phyloP scores from a whole-genome alignment of 2,329 filamentous ascomycete genomes.

The Colletotrichum sp. region DNA sequence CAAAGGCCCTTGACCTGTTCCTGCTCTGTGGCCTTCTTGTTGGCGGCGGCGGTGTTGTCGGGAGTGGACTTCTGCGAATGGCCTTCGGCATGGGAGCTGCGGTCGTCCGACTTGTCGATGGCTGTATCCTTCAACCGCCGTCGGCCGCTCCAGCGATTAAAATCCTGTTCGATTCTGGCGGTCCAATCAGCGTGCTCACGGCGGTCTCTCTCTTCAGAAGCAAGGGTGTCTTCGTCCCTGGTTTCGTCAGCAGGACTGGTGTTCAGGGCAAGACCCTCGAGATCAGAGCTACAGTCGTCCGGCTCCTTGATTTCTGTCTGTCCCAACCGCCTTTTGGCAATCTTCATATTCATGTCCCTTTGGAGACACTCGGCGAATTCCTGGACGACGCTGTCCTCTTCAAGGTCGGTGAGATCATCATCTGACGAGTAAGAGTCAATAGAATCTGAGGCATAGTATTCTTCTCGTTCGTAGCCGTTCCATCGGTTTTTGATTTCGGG shows the following conservation, averaged over 20 bases:
- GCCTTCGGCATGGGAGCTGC: not conserved
- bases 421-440: not conserved
- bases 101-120: not conserved
- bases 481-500: rapidly evolving
- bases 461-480: rapidly evolving
- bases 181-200: not conserved
- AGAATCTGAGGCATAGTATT: not conserved
- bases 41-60: not conserved
- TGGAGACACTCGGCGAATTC: not conserved
- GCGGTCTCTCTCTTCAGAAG: not conserved
- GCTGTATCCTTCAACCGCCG: not conserved
- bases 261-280: not conserved
- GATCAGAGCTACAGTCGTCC: not conserved
- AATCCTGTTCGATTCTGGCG: not conserved
- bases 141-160: not conserved
- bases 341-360: not conserved
- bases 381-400: not conserved
- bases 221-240: not conserved
- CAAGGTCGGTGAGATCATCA: not conserved
- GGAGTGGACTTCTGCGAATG: not conserved
- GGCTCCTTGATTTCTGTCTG: not conserved
- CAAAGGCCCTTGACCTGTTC: not conserved
- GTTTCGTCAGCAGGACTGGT: not conserved
- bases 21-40: not conserved
- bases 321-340: not conserved